Percentiles rank a stretch among this genome's conserved stretches.
Conservation (phyloP, 345 rosid species). For the Odontarrhena argentea region DNA sequence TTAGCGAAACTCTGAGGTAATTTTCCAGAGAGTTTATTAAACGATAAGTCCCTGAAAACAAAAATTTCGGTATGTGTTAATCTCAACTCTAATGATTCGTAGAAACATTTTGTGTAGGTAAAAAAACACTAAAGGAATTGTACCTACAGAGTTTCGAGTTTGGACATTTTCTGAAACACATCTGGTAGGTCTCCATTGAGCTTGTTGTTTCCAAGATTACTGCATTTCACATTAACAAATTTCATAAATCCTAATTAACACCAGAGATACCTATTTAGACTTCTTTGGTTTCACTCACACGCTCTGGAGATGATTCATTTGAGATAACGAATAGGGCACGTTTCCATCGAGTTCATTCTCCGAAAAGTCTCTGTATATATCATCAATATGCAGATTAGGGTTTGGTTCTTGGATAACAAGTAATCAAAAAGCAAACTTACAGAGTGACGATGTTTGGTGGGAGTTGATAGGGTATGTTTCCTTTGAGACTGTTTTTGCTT, state of each 20-base stretch:
- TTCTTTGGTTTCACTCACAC: constrained; percentile 52
- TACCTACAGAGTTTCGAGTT: constrained; percentile 76
- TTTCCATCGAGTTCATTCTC: constrained; percentile 67
- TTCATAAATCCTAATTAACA: constrained; percentile 18
- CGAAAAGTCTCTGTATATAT: constrained; percentile 88
- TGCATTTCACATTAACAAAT: constrained; percentile 37
- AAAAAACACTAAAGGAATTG: constrained; percentile 33
- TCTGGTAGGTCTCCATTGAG: constrained; percentile 76
- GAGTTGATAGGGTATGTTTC: constrained; percentile 86
- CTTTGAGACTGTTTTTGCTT: constrained; percentile 84
- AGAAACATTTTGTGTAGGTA: background rate
- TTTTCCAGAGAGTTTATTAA: constrained; percentile 65
- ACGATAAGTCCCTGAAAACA: constrained; percentile 68
- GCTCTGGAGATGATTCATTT: constrained; percentile 59
- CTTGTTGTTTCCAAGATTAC: constrained; percentile 70
- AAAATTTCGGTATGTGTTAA: constrained; percentile 10
- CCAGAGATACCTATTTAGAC: background rate
- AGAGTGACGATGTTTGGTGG: constrained; percentile 71
- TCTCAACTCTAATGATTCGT: background rate
- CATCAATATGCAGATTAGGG: constrained; percentile 27
- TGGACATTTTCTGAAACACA: constrained; percentile 73
- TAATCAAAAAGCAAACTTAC: constrained; percentile 46
- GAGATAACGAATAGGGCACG: constrained; percentile 85
- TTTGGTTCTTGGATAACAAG: constrained; percentile 18
- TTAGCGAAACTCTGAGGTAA: constrained; percentile 70